Percentiles rank a stretch among this genome's conserved stretches.
phyloP scores from a whole-genome alignment of 768 basidiomycete species.

The Fistulinella prunicolor region DNA sequence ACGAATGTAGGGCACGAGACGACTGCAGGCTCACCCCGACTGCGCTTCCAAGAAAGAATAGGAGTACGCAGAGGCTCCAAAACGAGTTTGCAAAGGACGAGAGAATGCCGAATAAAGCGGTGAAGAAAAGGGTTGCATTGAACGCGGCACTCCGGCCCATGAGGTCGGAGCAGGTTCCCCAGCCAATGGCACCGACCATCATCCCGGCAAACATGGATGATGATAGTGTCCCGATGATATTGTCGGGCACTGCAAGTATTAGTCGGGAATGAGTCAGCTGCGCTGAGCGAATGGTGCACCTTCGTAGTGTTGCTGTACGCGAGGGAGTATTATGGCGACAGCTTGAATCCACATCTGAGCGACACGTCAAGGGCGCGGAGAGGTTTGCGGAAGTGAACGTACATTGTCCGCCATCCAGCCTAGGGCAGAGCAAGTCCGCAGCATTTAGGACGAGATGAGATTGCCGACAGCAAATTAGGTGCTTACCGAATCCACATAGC shows the following conservation, averaged over 20 bases:
- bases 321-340: constrained; percentile 89
- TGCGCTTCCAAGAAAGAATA: constrained; percentile 89
- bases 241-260: constrained; percentile 56
- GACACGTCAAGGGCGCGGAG: constrained; percentile 25
- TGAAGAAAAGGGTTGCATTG: constrained; percentile 89
- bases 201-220: constrained; percentile 94
- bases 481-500: constrained; percentile 85
- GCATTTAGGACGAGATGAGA: neutral
- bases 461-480: neutral
- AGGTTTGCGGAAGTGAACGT: constrained; percentile 19
- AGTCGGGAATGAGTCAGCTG: constrained; percentile 14
- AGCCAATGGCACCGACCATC: constrained; percentile 92
- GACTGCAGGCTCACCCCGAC: constrained; percentile 69
- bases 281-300: constrained; percentile 41
- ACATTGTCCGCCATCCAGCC: constrained; percentile 97
- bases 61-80: constrained; percentile 59
- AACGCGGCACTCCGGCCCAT: constrained; percentile 88
- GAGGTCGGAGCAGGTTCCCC: constrained; percentile 93
- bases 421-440: constrained; percentile 26
- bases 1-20: neutral
- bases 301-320: constrained; percentile 86
- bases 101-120: constrained; percentile 81
- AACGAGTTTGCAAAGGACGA: constrained; percentile 76
- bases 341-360: constrained; percentile 92
- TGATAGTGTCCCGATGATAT: constrained; percentile 76